Conservation (phyloP, 2,329 filamentous ascomycete genomes). For the Cordyceps farinosa region DNA sequence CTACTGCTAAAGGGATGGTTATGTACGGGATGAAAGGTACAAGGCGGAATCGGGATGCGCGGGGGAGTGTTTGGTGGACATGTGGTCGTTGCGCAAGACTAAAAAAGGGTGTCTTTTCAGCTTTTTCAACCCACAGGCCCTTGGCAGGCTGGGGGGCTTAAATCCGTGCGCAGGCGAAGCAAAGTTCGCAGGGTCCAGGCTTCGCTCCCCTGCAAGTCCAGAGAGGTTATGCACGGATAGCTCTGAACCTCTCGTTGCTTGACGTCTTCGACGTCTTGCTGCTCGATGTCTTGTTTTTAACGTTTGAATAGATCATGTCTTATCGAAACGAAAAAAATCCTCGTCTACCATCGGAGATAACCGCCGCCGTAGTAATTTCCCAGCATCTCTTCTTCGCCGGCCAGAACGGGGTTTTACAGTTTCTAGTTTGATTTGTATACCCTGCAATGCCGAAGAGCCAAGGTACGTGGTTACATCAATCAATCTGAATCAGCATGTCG, state of each 20-base stretch:
- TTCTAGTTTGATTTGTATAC: not conserved
- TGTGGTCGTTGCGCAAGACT: too few relatives aligned
- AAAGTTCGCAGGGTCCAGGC: too few relatives aligned
- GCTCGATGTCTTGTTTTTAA: not conserved
- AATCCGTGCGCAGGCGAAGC: not conserved
- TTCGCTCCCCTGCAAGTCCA: too few relatives aligned
- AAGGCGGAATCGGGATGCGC: too few relatives aligned
- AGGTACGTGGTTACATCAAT: not conserved
- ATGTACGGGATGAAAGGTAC: too few relatives aligned
- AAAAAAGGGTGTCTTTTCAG: too few relatives aligned
- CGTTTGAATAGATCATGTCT: not conserved
- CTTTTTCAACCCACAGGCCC: too few relatives aligned
- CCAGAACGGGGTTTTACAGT: not conserved
- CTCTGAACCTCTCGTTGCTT: not conserved
- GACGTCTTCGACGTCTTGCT: too few relatives aligned
- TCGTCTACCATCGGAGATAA: constrained; percentile 7
- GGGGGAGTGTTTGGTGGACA: too few relatives aligned
- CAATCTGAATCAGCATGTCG: not conserved
- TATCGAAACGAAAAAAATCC: not conserved
- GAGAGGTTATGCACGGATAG: not conserved
- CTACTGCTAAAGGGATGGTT: too few relatives aligned
- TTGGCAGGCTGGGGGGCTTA: too few relatives aligned
- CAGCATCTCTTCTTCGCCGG: not conserved
- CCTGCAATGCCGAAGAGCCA: constrained; percentile 12
- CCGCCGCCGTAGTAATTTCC: constrained; percentile 12